Evolutionary conservation across 1,139 yeast genomes (phyloP).

Genomic region (Blastobotrys persicus): DNA sequence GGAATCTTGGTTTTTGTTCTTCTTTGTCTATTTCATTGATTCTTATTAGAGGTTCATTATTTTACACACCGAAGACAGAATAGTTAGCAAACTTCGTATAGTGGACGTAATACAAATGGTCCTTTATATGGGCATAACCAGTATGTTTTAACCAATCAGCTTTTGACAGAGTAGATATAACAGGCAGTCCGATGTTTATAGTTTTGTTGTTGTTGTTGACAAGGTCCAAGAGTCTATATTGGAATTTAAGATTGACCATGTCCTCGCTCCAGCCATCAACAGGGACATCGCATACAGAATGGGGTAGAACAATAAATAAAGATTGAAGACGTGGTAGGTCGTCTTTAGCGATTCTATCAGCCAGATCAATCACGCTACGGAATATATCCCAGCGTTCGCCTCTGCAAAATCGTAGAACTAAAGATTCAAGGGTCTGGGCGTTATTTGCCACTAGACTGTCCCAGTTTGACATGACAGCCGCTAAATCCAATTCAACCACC

Average conservation of each 20-base stretch:
- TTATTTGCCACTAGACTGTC: not conserved
- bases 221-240: constrained; percentile 1
- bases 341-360: constrained; percentile 2
- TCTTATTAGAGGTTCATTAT: not conserved
- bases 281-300: constrained; percentile 2
- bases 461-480: constrained; percentile 2
- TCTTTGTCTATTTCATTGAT: too few species aligned
- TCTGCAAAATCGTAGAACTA: constrained; percentile 1
- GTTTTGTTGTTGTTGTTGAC: not conserved
- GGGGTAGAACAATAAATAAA: constrained; percentile 6
- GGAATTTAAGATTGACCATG: constrained; percentile 4
- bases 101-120: constrained; percentile 6
- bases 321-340: constrained; percentile 4
- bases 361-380: constrained; percentile 4
- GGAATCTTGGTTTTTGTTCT: too few species aligned
- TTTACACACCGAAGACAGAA: not conserved
- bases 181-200: not conserved
- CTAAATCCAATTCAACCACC: constrained; percentile 5
- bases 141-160: not conserved
- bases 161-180: not conserved
- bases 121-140: constrained; percentile 2
- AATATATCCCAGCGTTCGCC: constrained; percentile 3
- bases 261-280: not conserved
- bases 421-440: not conserved
- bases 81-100: constrained; percentile 7